Evolutionary conservation across 352 stramenopile genomes (phyloP), one percentile per base, ranked within the genome.

Genomic region (Phytopythium aichiense): DNA sequence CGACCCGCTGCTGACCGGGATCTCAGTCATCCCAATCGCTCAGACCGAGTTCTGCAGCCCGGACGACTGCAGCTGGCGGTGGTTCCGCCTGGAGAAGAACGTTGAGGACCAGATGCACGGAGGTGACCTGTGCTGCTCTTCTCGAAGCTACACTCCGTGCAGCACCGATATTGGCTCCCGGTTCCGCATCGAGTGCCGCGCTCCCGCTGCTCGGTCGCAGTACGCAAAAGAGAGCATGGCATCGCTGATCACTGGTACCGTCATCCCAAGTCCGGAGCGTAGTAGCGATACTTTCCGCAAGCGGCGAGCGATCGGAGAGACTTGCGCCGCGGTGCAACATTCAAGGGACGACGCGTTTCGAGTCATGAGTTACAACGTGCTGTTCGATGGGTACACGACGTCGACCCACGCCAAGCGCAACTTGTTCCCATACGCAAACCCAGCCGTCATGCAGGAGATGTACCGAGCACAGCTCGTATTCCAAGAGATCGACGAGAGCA

Each of bases 311-410:
- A 25, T 65, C 54, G 76, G 30, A 23, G 59, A 18, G 7, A 61
- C 16, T 35, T 60, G 28, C 64, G 73, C 55, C 56, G 57, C 20
- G 49, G 61, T 50, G 0, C 50, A 64, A 48, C 63, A 64, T 57
- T 52, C 51, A 9, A 46, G 68, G 6, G 56, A 55, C 2, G 63
- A 81, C 13, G 67, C 65, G 5, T 85, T 92, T 49, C 83, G 85
- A 49, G 73, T 94, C 15, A 91, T 94, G 85, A 89, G 69, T 56
- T 94, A 94, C 66, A 94, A 94, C 55, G 73, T 94, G 25, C 43
- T 94, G 15, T 94, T 81, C 56, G 74, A 85, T 42, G 84, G 84
- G 4, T 94, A 92, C 51, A 83, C 81, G 28, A 82, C 71, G 2
- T 85, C 83, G 5, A 57, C 77, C 16, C 77, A 82, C 30, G 70